Conservation (phyloP, 331 rosid species). For the Phaseolus coccineus region DNA sequence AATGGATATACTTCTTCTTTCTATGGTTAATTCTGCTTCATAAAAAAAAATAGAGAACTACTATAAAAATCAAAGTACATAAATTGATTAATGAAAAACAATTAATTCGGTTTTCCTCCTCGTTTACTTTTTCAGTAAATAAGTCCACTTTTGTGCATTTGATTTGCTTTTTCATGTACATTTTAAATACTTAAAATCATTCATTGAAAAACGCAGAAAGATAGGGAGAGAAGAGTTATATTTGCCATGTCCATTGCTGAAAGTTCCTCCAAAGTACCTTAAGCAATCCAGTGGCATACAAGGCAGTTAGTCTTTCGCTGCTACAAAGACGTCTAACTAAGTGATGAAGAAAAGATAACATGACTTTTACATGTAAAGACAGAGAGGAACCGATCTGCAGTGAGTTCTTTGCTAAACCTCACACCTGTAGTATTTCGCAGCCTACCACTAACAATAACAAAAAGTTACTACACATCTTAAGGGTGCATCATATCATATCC, state of each 20-base stretch:
- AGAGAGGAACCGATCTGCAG: background rate
- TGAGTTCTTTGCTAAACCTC: conserved; percentile 11
- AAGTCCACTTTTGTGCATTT: background rate
- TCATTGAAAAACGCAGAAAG: background rate
- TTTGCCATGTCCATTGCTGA: background rate
- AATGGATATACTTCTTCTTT: no score
- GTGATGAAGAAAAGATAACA: background rate
- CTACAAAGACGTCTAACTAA: background rate
- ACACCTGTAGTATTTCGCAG: background rate
- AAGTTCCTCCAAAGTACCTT: background rate
- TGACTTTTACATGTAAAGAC: background rate
- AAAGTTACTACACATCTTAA: conserved; percentile 40
- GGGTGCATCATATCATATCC: background rate
- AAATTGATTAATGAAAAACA: background rate
- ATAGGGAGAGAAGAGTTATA: background rate
- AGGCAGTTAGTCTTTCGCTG: conserved; percentile 5
- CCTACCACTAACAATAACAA: conserved; percentile 34
- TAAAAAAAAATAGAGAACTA: no score
- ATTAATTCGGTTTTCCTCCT: background rate
- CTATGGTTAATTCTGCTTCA: no score
- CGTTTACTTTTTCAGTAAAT: background rate
- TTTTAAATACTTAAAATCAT: background rate
- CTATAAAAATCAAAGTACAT: background rate
- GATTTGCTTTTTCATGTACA: background rate
- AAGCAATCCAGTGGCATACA: background rate